Conservation (phyloP, 2,329 filamentous ascomycete genomes). For the Xylariomycetidae sp. region DNA sequence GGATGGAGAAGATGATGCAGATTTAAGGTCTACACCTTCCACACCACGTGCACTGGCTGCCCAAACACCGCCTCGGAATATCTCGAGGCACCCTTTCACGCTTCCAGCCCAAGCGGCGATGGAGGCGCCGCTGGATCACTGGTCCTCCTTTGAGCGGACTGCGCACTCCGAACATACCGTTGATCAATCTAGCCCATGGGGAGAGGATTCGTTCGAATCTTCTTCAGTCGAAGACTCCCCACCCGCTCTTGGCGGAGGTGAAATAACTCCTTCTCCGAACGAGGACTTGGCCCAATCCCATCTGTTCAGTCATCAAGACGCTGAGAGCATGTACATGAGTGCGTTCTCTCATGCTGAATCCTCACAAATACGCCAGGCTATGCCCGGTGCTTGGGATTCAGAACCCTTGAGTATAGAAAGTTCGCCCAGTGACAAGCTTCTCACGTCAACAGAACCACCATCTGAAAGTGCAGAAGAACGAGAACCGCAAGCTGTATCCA, state of each 20-base stretch:
- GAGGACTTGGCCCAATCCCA: conserved; percentile 59
- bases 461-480: too few relatives aligned
- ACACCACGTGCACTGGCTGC: conserved; percentile 46
- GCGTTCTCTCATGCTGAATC: conserved; percentile 50
- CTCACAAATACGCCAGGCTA: conserved; percentile 26
- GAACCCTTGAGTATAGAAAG: conserved; percentile 24
- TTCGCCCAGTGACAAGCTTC: too few relatives aligned
- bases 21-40: conserved; percentile 32
- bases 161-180: conserved; percentile 34
- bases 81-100: too few relatives aligned
- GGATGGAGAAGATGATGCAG: conserved; percentile 30
- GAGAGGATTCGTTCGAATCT: conserved; percentile 10
- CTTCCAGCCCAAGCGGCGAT: conserved; percentile 30
- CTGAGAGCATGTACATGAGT: conserved; percentile 84
- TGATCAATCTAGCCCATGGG: conserved; percentile 18
- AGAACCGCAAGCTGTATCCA: neutral
- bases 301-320: conserved; percentile 73
- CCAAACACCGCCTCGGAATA: conserved; percentile 36
- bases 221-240: conserved; percentile 5
- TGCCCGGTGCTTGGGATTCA: conserved; percentile 51
- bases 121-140: conserved; percentile 24
- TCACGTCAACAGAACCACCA: too few relatives aligned
- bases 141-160: conserved; percentile 27
- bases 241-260: conserved; percentile 17
- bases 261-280: conserved; percentile 19